These are phyloP conservation scores for Paramecium primaurelia DNA, from an alignment of 73 alveolate genomes.

Conservation along the genomic window DNA sequence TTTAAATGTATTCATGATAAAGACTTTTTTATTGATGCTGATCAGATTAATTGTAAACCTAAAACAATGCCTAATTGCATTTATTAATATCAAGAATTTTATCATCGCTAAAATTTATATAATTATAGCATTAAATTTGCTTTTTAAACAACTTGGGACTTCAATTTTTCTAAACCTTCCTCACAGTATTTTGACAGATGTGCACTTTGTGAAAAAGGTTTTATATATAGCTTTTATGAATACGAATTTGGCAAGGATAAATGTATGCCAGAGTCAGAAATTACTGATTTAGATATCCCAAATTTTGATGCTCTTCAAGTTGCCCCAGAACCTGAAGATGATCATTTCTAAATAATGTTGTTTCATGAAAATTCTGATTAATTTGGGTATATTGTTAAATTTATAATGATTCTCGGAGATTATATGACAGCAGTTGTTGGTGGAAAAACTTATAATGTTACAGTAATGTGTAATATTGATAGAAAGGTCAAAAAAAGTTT, in stretches of 20 bases:
- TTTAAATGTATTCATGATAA: neutral
- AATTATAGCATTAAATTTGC: too few species aligned
- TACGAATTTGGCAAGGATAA: neutral
- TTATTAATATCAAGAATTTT: neutral
- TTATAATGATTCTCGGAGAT: neutral
- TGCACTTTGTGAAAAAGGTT: neutral
- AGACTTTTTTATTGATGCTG: neutral
- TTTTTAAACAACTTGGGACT: neutral
- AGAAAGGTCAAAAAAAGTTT: neutral
- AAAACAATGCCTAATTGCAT: neutral
- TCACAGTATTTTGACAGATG: neutral
- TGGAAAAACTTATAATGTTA: neutral
- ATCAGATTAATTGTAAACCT: neutral
- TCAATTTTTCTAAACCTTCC: neutral
- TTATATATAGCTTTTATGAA: neutral
- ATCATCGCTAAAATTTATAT: too few species aligned
- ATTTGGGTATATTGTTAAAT: too few species aligned
- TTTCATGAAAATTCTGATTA: neutral
- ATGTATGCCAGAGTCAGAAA: neutral
- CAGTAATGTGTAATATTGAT: neutral
- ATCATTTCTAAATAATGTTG: neutral
- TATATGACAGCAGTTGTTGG: neutral
- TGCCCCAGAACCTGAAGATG: neutral
- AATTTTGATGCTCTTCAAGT: neutral
- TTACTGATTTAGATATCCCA: neutral